Evolutionary conservation across 495 filamentous ascomycete genomes (phyloP).

Genomic region (Cetradonia linearis): DNA sequence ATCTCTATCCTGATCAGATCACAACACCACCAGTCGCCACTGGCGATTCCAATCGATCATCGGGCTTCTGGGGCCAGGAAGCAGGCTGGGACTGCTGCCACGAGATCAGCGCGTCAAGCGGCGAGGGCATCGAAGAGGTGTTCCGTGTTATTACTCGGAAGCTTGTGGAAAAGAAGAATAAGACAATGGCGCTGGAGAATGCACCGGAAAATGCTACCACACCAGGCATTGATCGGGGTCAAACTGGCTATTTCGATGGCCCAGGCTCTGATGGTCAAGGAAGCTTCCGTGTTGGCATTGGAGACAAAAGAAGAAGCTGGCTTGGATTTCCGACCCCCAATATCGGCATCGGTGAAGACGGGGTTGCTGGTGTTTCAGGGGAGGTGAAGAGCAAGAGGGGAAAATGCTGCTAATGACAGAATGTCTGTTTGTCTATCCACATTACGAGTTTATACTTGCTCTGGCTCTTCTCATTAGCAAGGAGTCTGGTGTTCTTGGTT

Average conservation of each 20-base stretch:
- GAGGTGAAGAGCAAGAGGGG: slow-evolving; percentile 24
- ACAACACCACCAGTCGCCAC: slow-evolving; percentile 58
- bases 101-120: slow-evolving; percentile 88
- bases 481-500: neutral
- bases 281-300: slow-evolving; percentile 37
- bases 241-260: slow-evolving; percentile 23
- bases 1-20: slow-evolving; percentile 58
- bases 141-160: slow-evolving; percentile 92
- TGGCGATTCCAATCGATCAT: slow-evolving; percentile 53
- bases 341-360: slow-evolving; percentile 29
- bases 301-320: slow-evolving; percentile 42
- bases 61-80: slow-evolving; percentile 84
- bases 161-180: slow-evolving; percentile 81
- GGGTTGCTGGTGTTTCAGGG: slow-evolving; percentile 16
- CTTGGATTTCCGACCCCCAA: slow-evolving; percentile 39
- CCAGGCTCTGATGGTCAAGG: slow-evolving; percentile 31
- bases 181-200: slow-evolving; percentile 47
- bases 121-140: slow-evolving; percentile 94
- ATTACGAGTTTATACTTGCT: neutral
- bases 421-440: neutral
- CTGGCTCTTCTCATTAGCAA: neutral
- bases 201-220: slow-evolving; percentile 22
- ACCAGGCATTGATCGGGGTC: slow-evolving; percentile 22
- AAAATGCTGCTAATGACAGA: slow-evolving; percentile 33
- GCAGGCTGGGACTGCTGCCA: slow-evolving; percentile 94